phyloP scores from a whole-genome alignment of 2,329 filamentous ascomycete genomes.

The Sporothrix globosa region DNA sequence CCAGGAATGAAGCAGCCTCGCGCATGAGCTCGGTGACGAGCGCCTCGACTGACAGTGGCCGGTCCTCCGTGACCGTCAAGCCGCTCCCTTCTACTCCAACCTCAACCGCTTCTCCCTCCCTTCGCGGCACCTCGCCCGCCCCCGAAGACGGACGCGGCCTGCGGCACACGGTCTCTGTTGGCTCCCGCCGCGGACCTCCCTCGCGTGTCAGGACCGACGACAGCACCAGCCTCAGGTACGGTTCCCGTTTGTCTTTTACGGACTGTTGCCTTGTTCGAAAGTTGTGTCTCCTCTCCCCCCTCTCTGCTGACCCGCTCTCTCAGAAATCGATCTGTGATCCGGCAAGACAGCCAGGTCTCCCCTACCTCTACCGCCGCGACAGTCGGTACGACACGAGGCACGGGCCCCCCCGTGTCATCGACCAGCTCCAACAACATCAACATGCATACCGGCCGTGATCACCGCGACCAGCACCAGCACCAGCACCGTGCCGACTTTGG shows the following conservation, averaged over 20 bases:
- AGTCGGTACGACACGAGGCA: slow-evolving; percentile 44
- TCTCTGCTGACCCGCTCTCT: slow-evolving; percentile 31
- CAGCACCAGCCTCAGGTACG: slow-evolving; percentile 11
- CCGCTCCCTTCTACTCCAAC: slow-evolving; percentile 37
- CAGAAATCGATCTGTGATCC: slow-evolving; percentile 34
- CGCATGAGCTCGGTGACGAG: slow-evolving; percentile 69
- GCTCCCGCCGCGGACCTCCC: slow-evolving; percentile 46
- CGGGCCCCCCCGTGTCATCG: slow-evolving; percentile 50
- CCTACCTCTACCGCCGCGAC: slow-evolving; percentile 51
- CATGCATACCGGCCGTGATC: not conserved
- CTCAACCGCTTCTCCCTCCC: slow-evolving; percentile 14
- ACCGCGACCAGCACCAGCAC: slow-evolving; percentile 49
- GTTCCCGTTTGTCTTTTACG: too few species aligned
- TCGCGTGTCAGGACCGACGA: slow-evolving; percentile 62
- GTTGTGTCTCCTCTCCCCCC: too few species aligned
- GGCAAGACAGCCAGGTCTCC: slow-evolving; percentile 53
- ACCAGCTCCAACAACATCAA: slow-evolving; percentile 44
- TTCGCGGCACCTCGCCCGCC: slow-evolving; percentile 25
- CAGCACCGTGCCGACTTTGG: slow-evolving; percentile 59
- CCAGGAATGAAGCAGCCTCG: slow-evolving; percentile 64
- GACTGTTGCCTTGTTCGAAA: too few species aligned
- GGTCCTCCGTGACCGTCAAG: slow-evolving; percentile 67
- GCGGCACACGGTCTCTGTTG: slow-evolving; percentile 29
- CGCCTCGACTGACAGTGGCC: slow-evolving; percentile 67
- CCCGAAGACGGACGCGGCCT: slow-evolving; percentile 25